phyloP scores from a whole-genome alignment of 129 eudicot species.

The Ambrosia trifida region DNA sequence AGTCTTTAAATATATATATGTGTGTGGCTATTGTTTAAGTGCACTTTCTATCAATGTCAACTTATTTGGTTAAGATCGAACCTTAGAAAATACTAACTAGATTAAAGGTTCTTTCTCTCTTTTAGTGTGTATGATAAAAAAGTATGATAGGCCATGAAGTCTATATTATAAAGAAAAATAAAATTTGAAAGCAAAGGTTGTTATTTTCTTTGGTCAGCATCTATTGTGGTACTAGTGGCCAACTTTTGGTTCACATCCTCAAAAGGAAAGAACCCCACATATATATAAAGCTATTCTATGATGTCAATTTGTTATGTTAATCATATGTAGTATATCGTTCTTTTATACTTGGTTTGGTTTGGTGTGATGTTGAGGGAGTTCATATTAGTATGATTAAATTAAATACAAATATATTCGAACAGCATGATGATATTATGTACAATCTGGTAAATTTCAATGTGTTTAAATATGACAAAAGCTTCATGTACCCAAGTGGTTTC shows the following conservation, averaged over 20 bases:
- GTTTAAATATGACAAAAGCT: not conserved
- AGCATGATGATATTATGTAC: not conserved
- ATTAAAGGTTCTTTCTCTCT: not conserved
- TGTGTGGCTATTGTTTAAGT: not conserved
- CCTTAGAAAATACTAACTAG: not conserved
- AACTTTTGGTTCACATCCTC: slow-evolving; percentile 38
- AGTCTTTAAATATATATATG: not conserved
- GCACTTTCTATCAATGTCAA: not conserved
- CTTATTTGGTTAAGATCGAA: not conserved
- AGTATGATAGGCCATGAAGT: not conserved
- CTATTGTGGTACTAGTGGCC: slow-evolving; percentile 29
- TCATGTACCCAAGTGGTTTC: not conserved
- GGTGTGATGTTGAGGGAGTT: too few species aligned
- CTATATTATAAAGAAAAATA: not conserved
- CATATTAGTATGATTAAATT: not conserved
- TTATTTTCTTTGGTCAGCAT: slow-evolving; percentile 28
- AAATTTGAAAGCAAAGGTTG: slow-evolving; percentile 11
- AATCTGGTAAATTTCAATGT: not conserved
- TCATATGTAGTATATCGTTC: too few species aligned
- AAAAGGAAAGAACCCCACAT: slow-evolving; percentile 31
- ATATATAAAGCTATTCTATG: slow-evolving; percentile 27
- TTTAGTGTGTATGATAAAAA: not conserved
- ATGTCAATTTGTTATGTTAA: slow-evolving; percentile 11
- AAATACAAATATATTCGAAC: not conserved
- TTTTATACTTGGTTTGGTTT: too few species aligned